Evolutionary conservation across 2,329 filamentous ascomycete genomes (phyloP).

Genomic region (Botrytis fabae): DNA sequence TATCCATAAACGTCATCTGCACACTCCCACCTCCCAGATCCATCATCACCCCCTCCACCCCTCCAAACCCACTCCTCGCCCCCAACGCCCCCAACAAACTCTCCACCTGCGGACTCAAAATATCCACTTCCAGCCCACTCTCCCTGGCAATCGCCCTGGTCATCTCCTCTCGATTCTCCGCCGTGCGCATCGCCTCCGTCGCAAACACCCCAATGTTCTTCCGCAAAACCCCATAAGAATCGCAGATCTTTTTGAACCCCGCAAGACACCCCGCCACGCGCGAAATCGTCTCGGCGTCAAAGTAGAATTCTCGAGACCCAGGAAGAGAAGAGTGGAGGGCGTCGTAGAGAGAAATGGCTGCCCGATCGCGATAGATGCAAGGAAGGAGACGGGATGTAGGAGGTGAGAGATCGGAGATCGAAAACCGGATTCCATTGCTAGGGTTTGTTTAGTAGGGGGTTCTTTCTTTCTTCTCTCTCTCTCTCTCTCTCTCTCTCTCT

Average conservation of each 20-base stretch:
- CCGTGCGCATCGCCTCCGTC: conserved; percentile 84
- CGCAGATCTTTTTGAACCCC: conserved; percentile 71
- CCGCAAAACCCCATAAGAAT: conserved; percentile 65
- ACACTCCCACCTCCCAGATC: conserved; percentile 77
- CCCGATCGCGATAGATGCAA: conserved; percentile 76
- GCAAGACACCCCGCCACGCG: conserved; percentile 66
- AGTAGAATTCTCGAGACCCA: conserved; percentile 42
- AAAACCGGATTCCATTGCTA: conserved; percentile 92
- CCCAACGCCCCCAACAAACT: conserved; percentile 81
- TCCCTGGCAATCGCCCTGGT: conserved; percentile 60
- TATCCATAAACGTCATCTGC: conserved; percentile 63
- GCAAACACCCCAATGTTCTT: conserved; percentile 73
- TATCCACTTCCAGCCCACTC: conserved; percentile 67
- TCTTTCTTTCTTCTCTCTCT: not conserved
- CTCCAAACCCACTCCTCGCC: conserved; percentile 70
- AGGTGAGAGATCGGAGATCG: conserved; percentile 77
- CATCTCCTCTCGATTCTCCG: conserved; percentile 71
- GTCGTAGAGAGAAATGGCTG: conserved; percentile 83
- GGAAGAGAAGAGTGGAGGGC: conserved; percentile 59
- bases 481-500: not conserved
- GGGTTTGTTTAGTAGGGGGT: conserved; percentile 22
- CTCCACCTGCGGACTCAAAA: conserved; percentile 78
- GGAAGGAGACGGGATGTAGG: conserved; percentile 70
- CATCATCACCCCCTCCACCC: conserved; percentile 77
- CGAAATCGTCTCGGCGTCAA: conserved; percentile 58